Conservation (phyloP, 257 asterid genomes). For the Coffea canephora region DNA sequence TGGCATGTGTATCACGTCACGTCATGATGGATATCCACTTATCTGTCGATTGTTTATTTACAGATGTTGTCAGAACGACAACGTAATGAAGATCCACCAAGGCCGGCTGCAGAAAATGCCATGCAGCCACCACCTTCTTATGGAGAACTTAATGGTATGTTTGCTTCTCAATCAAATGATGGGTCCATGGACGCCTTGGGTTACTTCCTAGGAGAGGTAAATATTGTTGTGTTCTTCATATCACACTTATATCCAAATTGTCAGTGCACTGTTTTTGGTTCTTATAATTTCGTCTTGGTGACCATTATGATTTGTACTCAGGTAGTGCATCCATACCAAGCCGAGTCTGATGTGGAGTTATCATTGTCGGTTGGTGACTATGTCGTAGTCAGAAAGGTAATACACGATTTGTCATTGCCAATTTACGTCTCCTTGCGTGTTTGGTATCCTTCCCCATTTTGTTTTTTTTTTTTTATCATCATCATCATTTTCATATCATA, state of each 20-base stretch:
- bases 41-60: slow-evolving; percentile 12
- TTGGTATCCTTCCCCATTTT: not conserved
- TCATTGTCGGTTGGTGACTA: slow-evolving; percentile 78
- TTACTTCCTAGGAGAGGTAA: slow-evolving; percentile 96
- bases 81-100: slow-evolving; percentile 83
- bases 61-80: slow-evolving; percentile 95
- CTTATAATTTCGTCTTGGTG: not conserved
- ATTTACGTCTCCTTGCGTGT: not conserved
- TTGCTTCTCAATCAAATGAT: slow-evolving; percentile 75
- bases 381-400: slow-evolving; percentile 87
- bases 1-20: not conserved
- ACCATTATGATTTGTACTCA: slow-evolving; percentile 13
- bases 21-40: not conserved
- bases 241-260: not conserved
- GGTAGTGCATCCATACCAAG: slow-evolving; percentile 75
- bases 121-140: slow-evolving; percentile 88
- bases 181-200: slow-evolving; percentile 90
- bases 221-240: not conserved
- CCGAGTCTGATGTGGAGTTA: slow-evolving; percentile 92
- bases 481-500: too few species aligned
- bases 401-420: not conserved
- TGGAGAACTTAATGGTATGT: slow-evolving; percentile 71
- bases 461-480: too few species aligned
- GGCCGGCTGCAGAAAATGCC: slow-evolving; percentile 48
- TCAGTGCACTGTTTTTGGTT: not conserved